Evolutionary conservation across 1,284 basidiomycete genomes (phyloP), one percentile per base, ranked within the genome.

Genomic region (Marasmius tenuissimus): DNA sequence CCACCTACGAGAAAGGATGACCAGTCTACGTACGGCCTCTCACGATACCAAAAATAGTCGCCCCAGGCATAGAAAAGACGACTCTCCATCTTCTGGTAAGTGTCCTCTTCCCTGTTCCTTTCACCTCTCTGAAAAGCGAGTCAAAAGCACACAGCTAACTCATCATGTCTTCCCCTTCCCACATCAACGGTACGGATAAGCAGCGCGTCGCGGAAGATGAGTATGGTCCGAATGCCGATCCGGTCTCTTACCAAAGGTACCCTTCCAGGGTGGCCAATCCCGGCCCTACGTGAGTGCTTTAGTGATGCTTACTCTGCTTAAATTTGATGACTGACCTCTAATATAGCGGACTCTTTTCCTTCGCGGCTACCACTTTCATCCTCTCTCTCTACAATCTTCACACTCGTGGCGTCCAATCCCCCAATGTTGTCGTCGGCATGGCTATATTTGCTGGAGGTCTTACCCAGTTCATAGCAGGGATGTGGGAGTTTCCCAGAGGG

Each of bases 381-480:
- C 77, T 91, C 57, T 89, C 88, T 10, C 66, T 91, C 69, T 87
- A 83, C 79, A 91, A 88, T 70, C 76, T 83, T 47, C 70, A 79
- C 60, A 75, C 87, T 45, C 79, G 85, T 20, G 75, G 76, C n/a
- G 76, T 91, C 60, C 67, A 69, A 20, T 72, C 72, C 2, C 82
- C 88, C 38, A 95, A 96, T 70, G 86, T 91, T 59, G 85, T 96
- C 65, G 82, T 96, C 60, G 93, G 92, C 64, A 91, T 95, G 86
- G 91, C 92, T 4, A 73, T 92, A 63, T 90, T 85, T 72, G 85
- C 84, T 64, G 95, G 95, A 61, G 96, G 96, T 63, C 83, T 96
- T 22, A 85, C 84, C 8, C 96, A 91, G 71, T 78, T 91, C 66
- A 69, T 88, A 33, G 88, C 88, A 5, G 88, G 89, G 47, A 89